Evolutionary conservation across 306 rosid species (phyloP), one percentile per base, ranked within the genome.

Genomic region (Citrullus colocynthis): DNA sequence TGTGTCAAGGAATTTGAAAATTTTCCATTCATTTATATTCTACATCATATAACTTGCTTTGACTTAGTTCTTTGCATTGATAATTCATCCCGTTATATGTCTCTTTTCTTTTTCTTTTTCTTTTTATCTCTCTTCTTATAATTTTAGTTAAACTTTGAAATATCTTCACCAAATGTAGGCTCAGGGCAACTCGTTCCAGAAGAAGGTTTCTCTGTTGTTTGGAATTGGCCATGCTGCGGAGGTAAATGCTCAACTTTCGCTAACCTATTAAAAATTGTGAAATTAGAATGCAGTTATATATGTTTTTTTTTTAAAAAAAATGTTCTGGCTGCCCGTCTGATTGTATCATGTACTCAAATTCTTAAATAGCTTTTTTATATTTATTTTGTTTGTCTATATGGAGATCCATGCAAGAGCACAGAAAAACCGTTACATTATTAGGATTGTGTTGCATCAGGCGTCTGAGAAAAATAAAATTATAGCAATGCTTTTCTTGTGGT

Each of bases 151-250:
- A 36, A 42, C 54, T 55, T 76, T 12, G 54, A 36, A 56, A n/a
- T 57, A 8, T 57, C 36, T 76, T 76, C 9, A 59, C 20, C 51
- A 20, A 76, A 78, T 42, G 80, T 82, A 95, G 99, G 89, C 90
- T 97, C 90, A 88, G 37, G 99, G 99, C 64, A 92, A 95, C 83
- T 95, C 99, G 37, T 95, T 88, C 84, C 97, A 95, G 80, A 91
- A 93, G 88, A 95, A 89, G 80, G 88, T 88, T 81, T 76, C 89
- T 30, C 45, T 78, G 14, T 56, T 45, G 37, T 58, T 76, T 56
- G 79, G 79, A 76, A 76, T 37, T 58, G 79, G 79, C 24, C 39
- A 76, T 41, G 79, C 67, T 76, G 79, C 30, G 32, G 79, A 76
- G 79, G 79, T 76, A 76, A 72, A 72, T 28, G 41, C 58, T 32